A percentile compares a stretch with the other conserved stretches of the same genome.
Evolutionary conservation across 108 stramenopile genomes (phyloP).

Genomic region (Mediolabrus comicus): DNA sequence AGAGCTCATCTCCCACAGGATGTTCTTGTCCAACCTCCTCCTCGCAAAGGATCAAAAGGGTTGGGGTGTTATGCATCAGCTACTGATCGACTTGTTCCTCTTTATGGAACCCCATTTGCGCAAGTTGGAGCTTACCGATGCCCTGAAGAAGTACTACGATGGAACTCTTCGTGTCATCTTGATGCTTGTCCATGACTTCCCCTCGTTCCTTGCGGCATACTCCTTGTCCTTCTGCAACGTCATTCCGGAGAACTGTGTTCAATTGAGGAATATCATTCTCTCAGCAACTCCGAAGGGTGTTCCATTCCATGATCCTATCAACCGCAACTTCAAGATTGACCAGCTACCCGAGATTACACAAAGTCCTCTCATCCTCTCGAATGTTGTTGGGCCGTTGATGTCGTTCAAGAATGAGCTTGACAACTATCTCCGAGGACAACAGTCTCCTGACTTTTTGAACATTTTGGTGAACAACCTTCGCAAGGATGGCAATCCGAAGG

Average conservation of each 20-base stretch:
- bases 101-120: constrained; percentile 94
- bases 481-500: constrained; percentile 63
- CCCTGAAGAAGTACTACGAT: constrained; percentile 94
- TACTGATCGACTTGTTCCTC: constrained; percentile 91
- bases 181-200: constrained; percentile 98
- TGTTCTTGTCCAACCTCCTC: constrained; percentile 95
- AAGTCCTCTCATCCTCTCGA: constrained; percentile 89
- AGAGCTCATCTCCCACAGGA: constrained; percentile 94
- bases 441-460: constrained; percentile 79
- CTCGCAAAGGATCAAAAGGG: constrained; percentile 87
- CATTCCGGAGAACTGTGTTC: constrained; percentile 96
- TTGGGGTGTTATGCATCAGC: constrained; percentile 93
- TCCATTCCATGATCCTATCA: constrained; percentile 98
- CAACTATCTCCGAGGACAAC: constrained; percentile 87
- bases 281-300: constrained; percentile 97
- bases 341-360: constrained; percentile 91
- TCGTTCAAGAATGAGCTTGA: constrained; percentile 83
- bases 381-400: constrained; percentile 78
- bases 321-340: constrained; percentile 98
- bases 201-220: constrained; percentile 94
- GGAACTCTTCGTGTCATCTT: constrained; percentile 95
- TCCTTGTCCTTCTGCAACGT: constrained; percentile 97
- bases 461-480: constrained; percentile 71
- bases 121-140: constrained; percentile 75
- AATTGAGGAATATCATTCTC: constrained; percentile 96